Evolutionary conservation across 1,284 basidiomycete species (phyloP), one percentile per base, ranked within the genome.

Genomic region (Rhodotorula sp.): DNA sequence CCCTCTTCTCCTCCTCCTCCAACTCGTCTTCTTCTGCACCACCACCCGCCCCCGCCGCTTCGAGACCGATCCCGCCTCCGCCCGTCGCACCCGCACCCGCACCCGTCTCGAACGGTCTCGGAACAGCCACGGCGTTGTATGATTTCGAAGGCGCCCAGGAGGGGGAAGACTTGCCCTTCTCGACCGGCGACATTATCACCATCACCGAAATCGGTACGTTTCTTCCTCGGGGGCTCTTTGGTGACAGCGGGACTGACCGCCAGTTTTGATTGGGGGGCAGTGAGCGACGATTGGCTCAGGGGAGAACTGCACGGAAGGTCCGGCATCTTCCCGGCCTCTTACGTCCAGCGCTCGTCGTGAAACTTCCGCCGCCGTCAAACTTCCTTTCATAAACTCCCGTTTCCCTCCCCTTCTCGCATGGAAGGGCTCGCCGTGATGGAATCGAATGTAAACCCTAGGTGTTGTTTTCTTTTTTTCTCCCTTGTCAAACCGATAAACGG

Each of bases 141-240:
- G 75, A 70, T 24, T 76, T 60, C 30, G 60, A 65, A 4, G 58
- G 66, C 1, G 51, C 48, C 0, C 54, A 63, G 30, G 37, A 63
- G 30, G 37, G 48, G 1, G 69, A 71, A 26, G 75, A 76, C 29
- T 20, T 76, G 30, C 30, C 30, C n/a, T 74, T 76, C 48, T 45
- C 10, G 8, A 73, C 74, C 60, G 69, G 69, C 1, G 68, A 75
- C 18, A 15, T 46, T 37, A 67, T 75, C 29, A 60, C 51, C 22
- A 53, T 76, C 15, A 48, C 69, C 26, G 75, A 76, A 37, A 24
- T 70, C 22, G 68, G 74, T 70, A 48, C 44, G 74, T 62, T 15
- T 0, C 6, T 12, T n/a, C 26, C 10, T 26, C 6, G 51, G 51
- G 24, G 17, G 24, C n/a, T 26, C 53, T 10, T 26, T 53, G 51